These are phyloP conservation scores for Thielaviopsis euricoi DNA, from an alignment of 2,329 filamentous ascomycete species.

Conservation along the genomic window DNA sequence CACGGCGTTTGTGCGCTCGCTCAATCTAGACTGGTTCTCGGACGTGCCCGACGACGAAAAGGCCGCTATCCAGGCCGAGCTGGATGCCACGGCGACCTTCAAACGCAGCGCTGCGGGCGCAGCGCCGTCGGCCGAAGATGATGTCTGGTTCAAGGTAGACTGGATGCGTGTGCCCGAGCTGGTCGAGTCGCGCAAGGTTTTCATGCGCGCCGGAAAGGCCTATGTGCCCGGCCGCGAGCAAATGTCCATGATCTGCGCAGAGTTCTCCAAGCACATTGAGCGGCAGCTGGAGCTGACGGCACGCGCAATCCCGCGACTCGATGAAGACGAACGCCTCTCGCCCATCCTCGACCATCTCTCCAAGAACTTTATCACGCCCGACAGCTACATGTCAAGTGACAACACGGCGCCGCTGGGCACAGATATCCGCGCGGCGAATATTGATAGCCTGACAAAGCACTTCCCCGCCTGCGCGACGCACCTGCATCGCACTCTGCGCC, in stretches of 20 bases:
- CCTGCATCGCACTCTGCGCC: constrained; percentile 69
- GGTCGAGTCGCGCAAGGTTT: constrained; percentile 62
- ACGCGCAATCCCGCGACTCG: constrained; percentile 76
- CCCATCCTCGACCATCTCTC: constrained; percentile 61
- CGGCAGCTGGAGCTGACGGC: constrained; percentile 77
- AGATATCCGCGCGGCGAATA: constrained; percentile 59
- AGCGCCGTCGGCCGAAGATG: constrained; percentile 44
- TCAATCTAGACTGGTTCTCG: constrained; percentile 86
- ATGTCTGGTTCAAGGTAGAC: constrained; percentile 89
- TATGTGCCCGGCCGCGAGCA: constrained; percentile 83
- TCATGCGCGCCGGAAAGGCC: constrained; percentile 66
- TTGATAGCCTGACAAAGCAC: constrained; percentile 64
- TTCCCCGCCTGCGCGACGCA: constrained; percentile 93
- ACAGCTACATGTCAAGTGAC: constrained; percentile 55
- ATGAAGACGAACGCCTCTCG: constrained; percentile 83
- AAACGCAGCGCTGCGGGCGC: constrained; percentile 19
- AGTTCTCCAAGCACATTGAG: constrained; percentile 68
- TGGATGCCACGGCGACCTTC: constrained; percentile 25
- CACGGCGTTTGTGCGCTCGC: constrained; percentile 54
- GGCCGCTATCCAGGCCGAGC: constrained; percentile 39
- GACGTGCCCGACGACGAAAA: constrained; percentile 65
- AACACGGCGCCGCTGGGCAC: constrained; percentile 48
- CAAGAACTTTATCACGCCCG: constrained; percentile 87
- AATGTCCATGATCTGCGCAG: constrained; percentile 71
- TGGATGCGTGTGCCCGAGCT: constrained; percentile 88